Base-by-base conservation (phyloP, 352 stramenopile genomes). In the Elongisporangium prolatum region DNA sequence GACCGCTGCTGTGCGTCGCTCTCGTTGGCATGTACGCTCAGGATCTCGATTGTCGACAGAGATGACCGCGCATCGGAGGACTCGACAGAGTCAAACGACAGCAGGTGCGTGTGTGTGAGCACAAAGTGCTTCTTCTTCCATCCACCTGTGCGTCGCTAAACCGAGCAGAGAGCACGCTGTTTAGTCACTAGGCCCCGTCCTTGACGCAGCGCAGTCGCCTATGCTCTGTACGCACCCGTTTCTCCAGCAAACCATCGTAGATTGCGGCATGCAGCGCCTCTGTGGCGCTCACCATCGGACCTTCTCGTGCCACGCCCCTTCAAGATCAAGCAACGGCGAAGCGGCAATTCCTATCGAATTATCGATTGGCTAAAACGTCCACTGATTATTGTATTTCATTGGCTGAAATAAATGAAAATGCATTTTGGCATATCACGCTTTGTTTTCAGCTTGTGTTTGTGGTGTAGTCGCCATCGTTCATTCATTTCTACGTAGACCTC, bases 71-170 rank as follows among this genome's bases (percentile, higher is more conserved):
- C 65, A 25, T 73, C 61, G 21, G 59, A 50, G 7, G 77, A 71
- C n/a, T 82, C 72, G 47, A 81, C 50, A 17, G 78, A 70, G 49
- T 93, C 83, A 50, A 89, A 95, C 64, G 86, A 85, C 61, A 85
- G 72, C 47, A 80, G 77, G 18, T 84, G 76, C 24, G 72, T 73
- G 2, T 69, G 67, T 20, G 81, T 93, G 57, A 95, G 68, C 21
- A 93, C 64, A 44, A 91, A 91, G 52, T 80, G 80, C 59, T 84
- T 78, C 67, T 90, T 91, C 61, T 86, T 89, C 85, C 85, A 95
- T 48, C 81, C 81, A 38, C 81, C 80, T 50, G 80, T 88, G 59
- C 78, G 78, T 28, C 76, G 70, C 73, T 86, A 54, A 14, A 22
- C 44, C 38, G 55, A 8, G n/a, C 38, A 50, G 17, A 40, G 20